Base-by-base conservation (phyloP, 352 stramenopile genomes). In the Discostella stelligera region DNA sequence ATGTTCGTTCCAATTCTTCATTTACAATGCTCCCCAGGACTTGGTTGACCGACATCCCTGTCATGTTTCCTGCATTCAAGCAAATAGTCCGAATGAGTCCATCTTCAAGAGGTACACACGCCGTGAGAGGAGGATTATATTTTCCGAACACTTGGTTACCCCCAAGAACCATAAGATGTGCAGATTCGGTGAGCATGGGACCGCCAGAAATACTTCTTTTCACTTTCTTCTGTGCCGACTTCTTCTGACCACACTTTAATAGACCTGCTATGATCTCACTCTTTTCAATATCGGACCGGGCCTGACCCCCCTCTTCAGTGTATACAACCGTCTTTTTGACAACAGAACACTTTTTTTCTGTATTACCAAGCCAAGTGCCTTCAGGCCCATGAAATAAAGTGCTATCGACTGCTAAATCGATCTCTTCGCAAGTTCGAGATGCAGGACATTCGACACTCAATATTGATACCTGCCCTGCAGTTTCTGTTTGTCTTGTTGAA, bases 41-140 rank as follows among this genome's bases (percentile, higher is more conserved):
- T 52, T 78, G 37, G 49, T 85, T 65, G 18, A 86, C 63, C 62
- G 65, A 64, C 54, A 50, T 49, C 21, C 59, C 53, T 46, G 65
- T 7, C 65, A 92, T 81, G 39, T 79, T 85, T 11, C 86, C 86
- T 21, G 86, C 60, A 30, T 62, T 66, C 11, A 83, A 62, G 56
- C 86, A 92, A 56, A 90, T 46, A 49, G 73, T 82, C 46, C 74
- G 68, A 23, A 90, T 70, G 16, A 78, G 14, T 27, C 82, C 82
- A 80, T 82, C 80, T 44, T 82, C 77, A 23, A 84, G 53, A 7
- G 84, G 82, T n/a, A 92, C 13, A 70, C 63, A 88, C 46, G 81
- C 72, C 66, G 89, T 83, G 20, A 66, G 59, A 73, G 80, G 83
- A 63, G 73, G 18, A 59, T 27, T 75, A 50, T 23, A 72, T 50